A percentile compares a stretch with the other conserved stretches of the same genome.
phyloP scores from a whole-genome alignment of 2,329 filamentous ascomycete genomes.

The Calonectria montana region DNA sequence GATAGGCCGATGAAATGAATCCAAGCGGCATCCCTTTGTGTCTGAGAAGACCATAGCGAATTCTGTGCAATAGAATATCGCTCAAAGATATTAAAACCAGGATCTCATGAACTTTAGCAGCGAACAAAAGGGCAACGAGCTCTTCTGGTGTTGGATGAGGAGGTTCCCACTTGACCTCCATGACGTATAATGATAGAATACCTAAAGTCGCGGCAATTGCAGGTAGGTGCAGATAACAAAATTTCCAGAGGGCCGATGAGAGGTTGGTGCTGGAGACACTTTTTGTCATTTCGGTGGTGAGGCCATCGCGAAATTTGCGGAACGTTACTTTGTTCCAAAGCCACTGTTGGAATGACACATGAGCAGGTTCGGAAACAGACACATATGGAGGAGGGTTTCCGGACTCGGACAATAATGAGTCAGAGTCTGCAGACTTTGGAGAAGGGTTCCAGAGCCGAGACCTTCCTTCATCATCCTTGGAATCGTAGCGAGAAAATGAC shows the following conservation, averaged over 20 bases:
- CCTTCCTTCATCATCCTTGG: neutral
- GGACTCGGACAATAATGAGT: neutral
- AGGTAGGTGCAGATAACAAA: neutral
- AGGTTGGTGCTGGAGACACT: neutral
- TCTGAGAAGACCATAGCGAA: neutral
- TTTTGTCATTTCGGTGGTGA: neutral
- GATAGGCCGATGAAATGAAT: neutral
- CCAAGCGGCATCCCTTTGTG: neutral
- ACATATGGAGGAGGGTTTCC: neutral
- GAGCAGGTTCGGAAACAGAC: neutral
- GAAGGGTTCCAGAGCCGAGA: neutral
- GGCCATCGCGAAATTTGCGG: neutral
- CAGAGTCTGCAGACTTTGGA: neutral
- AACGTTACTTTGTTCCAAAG: neutral
- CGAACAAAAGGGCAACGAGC: neutral
- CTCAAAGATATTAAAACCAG: neutral
- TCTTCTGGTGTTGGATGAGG: neutral
- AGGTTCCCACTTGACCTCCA: neutral
- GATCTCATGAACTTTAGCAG: neutral
- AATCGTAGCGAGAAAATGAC: neutral
- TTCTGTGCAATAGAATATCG: neutral
- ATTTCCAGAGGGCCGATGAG: neutral
- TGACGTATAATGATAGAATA: neutral
- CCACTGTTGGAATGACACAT: neutral
- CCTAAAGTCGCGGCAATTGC: neutral